Percentiles rank a stretch among this genome's conserved stretches.
Evolutionary conservation across 441 rosid genomes (phyloP).

Genomic region (Croton laevigatus): DNA sequence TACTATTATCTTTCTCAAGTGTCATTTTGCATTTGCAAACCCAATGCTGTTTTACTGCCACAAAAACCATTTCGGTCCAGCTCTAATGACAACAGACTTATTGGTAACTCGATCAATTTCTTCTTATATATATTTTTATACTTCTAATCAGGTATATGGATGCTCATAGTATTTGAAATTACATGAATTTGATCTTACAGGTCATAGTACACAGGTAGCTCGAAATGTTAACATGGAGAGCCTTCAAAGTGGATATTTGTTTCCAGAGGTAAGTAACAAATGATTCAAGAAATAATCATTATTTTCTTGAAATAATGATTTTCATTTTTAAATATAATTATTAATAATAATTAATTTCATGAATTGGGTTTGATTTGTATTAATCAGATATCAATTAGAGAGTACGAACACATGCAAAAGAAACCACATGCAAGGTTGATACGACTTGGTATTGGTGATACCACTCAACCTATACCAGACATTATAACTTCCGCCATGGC

Average conservation of each 20-base stretch:
- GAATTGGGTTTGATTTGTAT: not conserved
- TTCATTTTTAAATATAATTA: not conserved
- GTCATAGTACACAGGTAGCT: slow-evolving; percentile 8
- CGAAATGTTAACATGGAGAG: slow-evolving; percentile 15
- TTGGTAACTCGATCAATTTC: too few relatives aligned
- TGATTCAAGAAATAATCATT: not conserved
- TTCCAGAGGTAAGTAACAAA: slow-evolving; percentile 12
- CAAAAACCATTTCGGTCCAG: slow-evolving; percentile 1
- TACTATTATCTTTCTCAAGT: not conserved
- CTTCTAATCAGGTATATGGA: too few relatives aligned
- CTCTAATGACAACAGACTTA: not conserved
- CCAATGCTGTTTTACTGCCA: not conserved
- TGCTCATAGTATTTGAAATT: too few relatives aligned
- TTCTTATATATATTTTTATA: too few relatives aligned
- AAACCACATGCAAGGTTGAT: slow-evolving; percentile 40
- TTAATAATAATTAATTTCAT: not conserved
- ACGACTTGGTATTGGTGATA: slow-evolving; percentile 51
- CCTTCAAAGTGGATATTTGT: slow-evolving; percentile 17
- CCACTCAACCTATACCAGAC: slow-evolving; percentile 47
- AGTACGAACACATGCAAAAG: slow-evolving; percentile 31
- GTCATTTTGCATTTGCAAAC: slow-evolving; percentile 9
- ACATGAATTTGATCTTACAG: not conserved
- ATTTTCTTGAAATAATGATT: not conserved
- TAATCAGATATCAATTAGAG: slow-evolving; percentile 35
- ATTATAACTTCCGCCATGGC: slow-evolving; percentile 44